phyloP scores from a whole-genome alignment of 1,284 basidiomycete species.

The Ustilago trichophora region DNA sequence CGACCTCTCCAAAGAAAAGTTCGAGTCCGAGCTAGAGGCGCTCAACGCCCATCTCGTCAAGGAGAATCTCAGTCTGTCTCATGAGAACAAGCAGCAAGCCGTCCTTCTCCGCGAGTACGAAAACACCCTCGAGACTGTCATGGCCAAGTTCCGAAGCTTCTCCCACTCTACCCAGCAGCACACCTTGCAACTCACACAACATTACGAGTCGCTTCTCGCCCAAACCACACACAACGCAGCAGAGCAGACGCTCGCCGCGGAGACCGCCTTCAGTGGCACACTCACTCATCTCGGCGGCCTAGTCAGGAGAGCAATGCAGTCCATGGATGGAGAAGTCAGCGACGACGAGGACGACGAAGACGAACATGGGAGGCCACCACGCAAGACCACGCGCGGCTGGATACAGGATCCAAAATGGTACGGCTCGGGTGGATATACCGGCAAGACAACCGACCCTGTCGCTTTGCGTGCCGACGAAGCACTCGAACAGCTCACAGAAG shows the following conservation, averaged over 20 bases:
- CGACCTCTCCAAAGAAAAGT: constrained; percentile 90
- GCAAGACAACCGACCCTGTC: constrained; percentile 49
- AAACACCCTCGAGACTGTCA: constrained; percentile 90
- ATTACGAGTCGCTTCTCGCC: constrained; percentile 84
- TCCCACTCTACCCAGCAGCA: constrained; percentile 91
- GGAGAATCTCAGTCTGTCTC: constrained; percentile 88
- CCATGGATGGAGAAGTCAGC: constrained; percentile 52
- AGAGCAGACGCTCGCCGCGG: constrained; percentile 39
- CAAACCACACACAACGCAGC: constrained; percentile 51
- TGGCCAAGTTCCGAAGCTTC: constrained; percentile 93
- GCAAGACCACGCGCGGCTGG: constrained; percentile 34
- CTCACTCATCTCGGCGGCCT: constrained; percentile 52
- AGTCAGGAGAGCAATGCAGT: constrained; percentile 53
- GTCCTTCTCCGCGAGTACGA: constrained; percentile 92
- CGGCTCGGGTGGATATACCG: constrained; percentile 61
- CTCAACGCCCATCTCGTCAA: constrained; percentile 87
- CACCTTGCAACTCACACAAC: constrained; percentile 84
- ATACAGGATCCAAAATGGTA: constrained; percentile 53
- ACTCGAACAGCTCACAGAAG: constrained; percentile 55
- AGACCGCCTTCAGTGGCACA: constrained; percentile 48
- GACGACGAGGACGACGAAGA: constrained; percentile 18
- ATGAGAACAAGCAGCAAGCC: constrained; percentile 94
- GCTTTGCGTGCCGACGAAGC: constrained; percentile 46
- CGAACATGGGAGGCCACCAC: constrained; percentile 3
- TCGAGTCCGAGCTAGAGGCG: constrained; percentile 90